Evolutionary conservation across 441 rosid genomes (phyloP).

Genomic region (Rhodomyrtus psidioides): DNA sequence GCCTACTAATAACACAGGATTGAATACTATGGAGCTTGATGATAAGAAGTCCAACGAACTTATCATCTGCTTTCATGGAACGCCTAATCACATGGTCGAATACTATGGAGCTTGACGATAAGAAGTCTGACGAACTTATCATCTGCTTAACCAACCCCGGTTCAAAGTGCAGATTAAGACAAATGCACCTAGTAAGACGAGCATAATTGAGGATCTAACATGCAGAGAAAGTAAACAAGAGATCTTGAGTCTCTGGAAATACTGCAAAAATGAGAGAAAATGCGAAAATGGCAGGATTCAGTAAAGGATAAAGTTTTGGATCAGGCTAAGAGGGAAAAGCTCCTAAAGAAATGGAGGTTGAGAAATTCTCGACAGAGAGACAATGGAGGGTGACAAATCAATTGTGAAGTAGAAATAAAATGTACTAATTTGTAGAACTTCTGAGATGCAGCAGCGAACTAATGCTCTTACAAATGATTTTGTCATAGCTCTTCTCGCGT

Average conservation of each 20-base stretch:
- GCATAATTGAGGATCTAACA: neutral
- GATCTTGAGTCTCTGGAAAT: neutral
- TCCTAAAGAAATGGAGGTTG: neutral
- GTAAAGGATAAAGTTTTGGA: neutral
- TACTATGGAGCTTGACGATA: neutral
- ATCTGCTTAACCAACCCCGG: neutral
- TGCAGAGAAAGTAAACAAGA: neutral
- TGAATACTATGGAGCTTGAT: neutral
- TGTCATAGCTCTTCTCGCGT: conserved; percentile 1
- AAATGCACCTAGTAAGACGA: neutral
- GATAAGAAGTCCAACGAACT: neutral
- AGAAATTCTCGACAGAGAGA: neutral
- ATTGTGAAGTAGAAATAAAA: neutral
- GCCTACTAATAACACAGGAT: neutral
- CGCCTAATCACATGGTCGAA: neutral
- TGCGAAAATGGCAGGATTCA: neutral
- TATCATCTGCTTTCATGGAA: neutral
- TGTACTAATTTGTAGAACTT: neutral
- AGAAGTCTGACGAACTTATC: neutral
- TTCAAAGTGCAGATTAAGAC: neutral
- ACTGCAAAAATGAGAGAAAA: neutral
- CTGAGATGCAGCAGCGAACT: neutral
- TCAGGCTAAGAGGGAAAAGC: neutral
- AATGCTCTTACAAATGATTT: conserved; percentile 3
- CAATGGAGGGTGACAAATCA: neutral